phyloP scores from a whole-genome alignment of 306 rosid genomes.

The Casuarina glauca region DNA sequence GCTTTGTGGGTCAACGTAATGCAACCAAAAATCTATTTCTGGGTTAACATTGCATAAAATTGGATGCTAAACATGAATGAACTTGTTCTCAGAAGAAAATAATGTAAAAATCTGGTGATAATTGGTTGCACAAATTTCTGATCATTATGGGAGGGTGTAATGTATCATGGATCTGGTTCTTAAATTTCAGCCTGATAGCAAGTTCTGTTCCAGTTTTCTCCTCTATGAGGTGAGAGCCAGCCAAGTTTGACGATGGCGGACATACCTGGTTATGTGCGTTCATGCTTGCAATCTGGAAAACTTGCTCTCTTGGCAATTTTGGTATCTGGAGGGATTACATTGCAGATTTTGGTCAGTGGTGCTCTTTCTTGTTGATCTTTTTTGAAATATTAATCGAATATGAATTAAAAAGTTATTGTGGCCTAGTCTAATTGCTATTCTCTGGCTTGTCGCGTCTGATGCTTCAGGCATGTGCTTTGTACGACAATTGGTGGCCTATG shows the following conservation, averaged over 20 bases:
- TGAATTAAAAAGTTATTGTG: slow-evolving; percentile 7
- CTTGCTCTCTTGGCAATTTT: slow-evolving; percentile 76
- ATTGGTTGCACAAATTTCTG: neutral
- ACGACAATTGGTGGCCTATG: slow-evolving; percentile 99
- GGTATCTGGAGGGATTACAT: slow-evolving; percentile 81
- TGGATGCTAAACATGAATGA: neutral
- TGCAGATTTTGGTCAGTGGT: slow-evolving; percentile 84
- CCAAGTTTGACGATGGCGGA: slow-evolving; percentile 64
- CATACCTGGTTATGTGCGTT: slow-evolving; percentile 62
- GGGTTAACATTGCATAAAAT: slow-evolving; percentile 9
- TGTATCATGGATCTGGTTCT: slow-evolving; percentile 7
- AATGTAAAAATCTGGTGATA: neutral
- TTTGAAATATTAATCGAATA: slow-evolving; percentile 6
- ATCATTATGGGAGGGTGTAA: neutral
- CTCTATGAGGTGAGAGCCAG: slow-evolving; percentile 56
- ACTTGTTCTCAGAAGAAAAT: neutral
- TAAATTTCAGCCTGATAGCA: slow-evolving; percentile 4
- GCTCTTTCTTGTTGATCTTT: slow-evolving; percentile 16
- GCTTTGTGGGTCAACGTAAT: neutral
- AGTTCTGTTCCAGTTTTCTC: slow-evolving; percentile 45
- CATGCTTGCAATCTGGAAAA: slow-evolving; percentile 71
- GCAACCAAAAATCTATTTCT: slow-evolving; percentile 12
- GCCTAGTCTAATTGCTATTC: neutral
- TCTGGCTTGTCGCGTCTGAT: slow-evolving; percentile 27
- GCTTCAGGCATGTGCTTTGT: slow-evolving; percentile 91